Conservation (phyloP, 176 grass and related monocot species). For the Aegilops bicornis region DNA sequence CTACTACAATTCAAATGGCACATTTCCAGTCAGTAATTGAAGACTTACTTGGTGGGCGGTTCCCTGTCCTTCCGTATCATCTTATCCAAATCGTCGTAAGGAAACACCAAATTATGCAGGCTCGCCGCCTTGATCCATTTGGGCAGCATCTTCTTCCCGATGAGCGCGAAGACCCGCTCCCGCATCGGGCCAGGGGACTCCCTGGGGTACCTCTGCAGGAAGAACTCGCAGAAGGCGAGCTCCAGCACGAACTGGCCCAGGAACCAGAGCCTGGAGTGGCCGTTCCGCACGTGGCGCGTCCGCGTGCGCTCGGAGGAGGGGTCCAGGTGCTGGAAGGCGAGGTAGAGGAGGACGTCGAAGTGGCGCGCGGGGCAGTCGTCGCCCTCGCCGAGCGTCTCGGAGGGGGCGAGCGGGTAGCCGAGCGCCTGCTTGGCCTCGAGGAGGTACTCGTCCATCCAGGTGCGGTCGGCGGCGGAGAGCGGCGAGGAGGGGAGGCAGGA, state of each 20-base stretch:
- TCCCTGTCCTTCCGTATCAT: slow-evolving; percentile 89
- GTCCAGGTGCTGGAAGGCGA: slow-evolving; percentile 92
- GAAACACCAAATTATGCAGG: slow-evolving; percentile 97
- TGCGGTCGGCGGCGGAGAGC: slow-evolving; percentile 70
- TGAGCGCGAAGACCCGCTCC: slow-evolving; percentile 84
- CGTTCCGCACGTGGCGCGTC: slow-evolving; percentile 73
- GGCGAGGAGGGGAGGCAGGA: slow-evolving; percentile 86
- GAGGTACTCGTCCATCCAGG: slow-evolving; percentile 96
- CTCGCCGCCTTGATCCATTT: slow-evolving; percentile 91
- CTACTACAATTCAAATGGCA: not conserved
- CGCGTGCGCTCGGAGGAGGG: slow-evolving; percentile 67
- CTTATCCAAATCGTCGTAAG: slow-evolving; percentile 90
- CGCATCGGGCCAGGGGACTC: slow-evolving; percentile 91
- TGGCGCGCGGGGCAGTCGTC: slow-evolving; percentile 86
- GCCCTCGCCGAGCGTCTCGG: slow-evolving; percentile 67
- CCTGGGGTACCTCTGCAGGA: slow-evolving; percentile 92
- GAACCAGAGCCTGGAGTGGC: slow-evolving; percentile 89
- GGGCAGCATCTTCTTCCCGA: slow-evolving; percentile 72
- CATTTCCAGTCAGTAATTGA: not conserved
- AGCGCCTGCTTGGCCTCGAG: slow-evolving; percentile 98
- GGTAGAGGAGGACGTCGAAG: slow-evolving; percentile 92
- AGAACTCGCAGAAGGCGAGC: slow-evolving; percentile 83
- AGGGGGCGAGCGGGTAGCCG: slow-evolving; percentile 89
- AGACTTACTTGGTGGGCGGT: slow-evolving; percentile 76
- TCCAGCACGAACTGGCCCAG: slow-evolving; percentile 87